Conservation (phyloP, 164 flowering plant genomes). For the Tetracentron sinense region DNA sequence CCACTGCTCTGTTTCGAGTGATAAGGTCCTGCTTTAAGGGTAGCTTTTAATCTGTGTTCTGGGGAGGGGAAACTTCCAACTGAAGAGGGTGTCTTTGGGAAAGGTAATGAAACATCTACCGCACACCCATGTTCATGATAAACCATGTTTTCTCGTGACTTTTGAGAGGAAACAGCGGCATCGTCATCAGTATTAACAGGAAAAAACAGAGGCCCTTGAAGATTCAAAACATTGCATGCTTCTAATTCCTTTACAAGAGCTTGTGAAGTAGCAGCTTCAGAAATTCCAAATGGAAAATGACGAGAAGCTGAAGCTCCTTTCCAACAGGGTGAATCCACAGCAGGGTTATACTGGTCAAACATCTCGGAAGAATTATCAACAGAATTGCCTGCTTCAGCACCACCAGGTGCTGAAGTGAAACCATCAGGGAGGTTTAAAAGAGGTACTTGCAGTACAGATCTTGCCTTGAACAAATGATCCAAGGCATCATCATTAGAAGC, state of each 20-base stretch:
- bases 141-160: conserved; percentile 10
- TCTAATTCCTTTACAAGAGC: conserved; percentile 17
- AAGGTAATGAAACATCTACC: conserved; percentile 15
- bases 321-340: conserved; percentile 84
- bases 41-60: conserved; percentile 14
- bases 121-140: conserved; percentile 3
- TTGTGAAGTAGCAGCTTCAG: conserved; percentile 21
- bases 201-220: conserved; percentile 19
- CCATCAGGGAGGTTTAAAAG: conserved; percentile 11
- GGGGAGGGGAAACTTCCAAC: conserved; percentile 5
- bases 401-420: conserved; percentile 14
- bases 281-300: conserved; percentile 26
- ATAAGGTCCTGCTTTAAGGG: conserved; percentile 13
- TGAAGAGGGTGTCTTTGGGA: conserved; percentile 11
- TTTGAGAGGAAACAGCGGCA: conserved; percentile 15
- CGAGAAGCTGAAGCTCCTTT: conserved; percentile 47
- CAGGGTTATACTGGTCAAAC: conserved; percentile 37
- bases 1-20: conserved; percentile 9
- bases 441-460: conserved; percentile 18
- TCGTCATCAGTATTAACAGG: conserved; percentile 16
- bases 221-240: conserved; percentile 11
- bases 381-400: conserved; percentile 15
- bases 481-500: conserved; percentile 15
- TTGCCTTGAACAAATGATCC: conserved; percentile 12
- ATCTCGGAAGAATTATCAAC: conserved; percentile 30